These are phyloP conservation scores for Trichoderma semiorbis DNA, from an alignment of 2,329 filamentous ascomycete genomes.

Conservation along the genomic window DNA sequence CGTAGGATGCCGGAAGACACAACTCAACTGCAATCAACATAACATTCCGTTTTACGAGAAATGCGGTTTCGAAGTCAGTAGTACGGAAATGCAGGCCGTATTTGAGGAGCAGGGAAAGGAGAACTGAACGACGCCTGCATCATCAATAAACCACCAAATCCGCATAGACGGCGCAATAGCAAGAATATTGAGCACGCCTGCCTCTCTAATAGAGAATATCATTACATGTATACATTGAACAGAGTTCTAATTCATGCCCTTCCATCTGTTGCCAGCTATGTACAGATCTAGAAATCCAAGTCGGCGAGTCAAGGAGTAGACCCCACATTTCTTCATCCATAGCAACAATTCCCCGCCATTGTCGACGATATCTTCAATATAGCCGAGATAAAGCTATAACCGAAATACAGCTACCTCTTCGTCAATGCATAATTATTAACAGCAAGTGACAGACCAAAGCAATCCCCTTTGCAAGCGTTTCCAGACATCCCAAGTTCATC, in stretches of 20 bases:
- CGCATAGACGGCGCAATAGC: background rate
- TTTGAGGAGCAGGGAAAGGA: constrained; percentile 3
- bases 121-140: background rate
- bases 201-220: background rate
- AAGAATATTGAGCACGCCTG: background rate
- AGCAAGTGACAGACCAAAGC: background rate
- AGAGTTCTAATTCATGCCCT: background rate
- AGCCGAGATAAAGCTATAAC: no score
- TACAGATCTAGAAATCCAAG: background rate
- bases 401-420: background rate
- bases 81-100: constrained; percentile 23
- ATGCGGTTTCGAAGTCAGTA: constrained; percentile 25
- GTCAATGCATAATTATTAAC: background rate
- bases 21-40: constrained; percentile 73
- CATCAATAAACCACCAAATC: background rate
- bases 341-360: background rate
- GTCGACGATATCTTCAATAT: background rate
- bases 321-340: background rate
- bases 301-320: background rate
- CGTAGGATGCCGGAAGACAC: constrained; percentile 77
- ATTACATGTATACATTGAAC: background rate
- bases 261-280: constrained; percentile 5
- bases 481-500: background rate
- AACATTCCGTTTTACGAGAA: constrained; percentile 73
- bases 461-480: background rate